Base-by-base conservation (phyloP, 2,329 filamentous ascomycete genomes). In the Microthyrium microscopicum region DNA sequence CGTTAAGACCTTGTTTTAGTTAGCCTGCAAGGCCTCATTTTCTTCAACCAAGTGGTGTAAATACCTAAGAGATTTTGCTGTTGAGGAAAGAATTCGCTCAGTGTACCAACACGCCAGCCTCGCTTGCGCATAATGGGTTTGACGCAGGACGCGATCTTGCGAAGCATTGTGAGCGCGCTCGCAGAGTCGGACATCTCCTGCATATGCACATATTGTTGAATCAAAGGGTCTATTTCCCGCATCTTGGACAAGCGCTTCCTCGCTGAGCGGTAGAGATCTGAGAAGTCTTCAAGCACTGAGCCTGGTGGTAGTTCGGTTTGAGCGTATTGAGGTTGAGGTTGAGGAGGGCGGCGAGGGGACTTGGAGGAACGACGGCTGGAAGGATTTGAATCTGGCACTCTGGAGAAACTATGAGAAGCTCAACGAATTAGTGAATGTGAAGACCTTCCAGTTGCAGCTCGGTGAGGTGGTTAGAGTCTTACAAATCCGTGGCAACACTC, bases 91-190 rank as follows among this genome's bases (percentile, higher is more conserved):
- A 95, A 93, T 52, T 95, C 87, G 31, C 75, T 73, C 12, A 95
- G 66, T 30, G 79, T 70, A 19, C 68, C 66, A 21, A 95, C 81
- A 40, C 64, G 76, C 81, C 84, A 95, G 35, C 66, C 66, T 27
- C 81, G 72, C 30, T 82, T 82, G 42, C 83, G 69, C 85, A 95
- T 95, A 41, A 95, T 81, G 13, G 87, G 87, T 53, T 93, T 94
- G 40, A 94, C 85, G 37, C 91, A 57, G 18, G 84, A 92, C 3
- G 83, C 83, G 26, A 91, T 67, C 54, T 79, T 85, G 46, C 74
- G 78, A 17, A 95, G 65, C 37, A 70, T 71, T 22, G 70, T 47
- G 8, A 65, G 48, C n/a, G 60, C 62, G 28, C 61, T 55, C 30
- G 55, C 54, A 31, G 55, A 53, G 22, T 54, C 53, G 5, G 56